Base-by-base conservation (phyloP, 352 stramenopile species). In the Nothophytophthora sp. region DNA sequence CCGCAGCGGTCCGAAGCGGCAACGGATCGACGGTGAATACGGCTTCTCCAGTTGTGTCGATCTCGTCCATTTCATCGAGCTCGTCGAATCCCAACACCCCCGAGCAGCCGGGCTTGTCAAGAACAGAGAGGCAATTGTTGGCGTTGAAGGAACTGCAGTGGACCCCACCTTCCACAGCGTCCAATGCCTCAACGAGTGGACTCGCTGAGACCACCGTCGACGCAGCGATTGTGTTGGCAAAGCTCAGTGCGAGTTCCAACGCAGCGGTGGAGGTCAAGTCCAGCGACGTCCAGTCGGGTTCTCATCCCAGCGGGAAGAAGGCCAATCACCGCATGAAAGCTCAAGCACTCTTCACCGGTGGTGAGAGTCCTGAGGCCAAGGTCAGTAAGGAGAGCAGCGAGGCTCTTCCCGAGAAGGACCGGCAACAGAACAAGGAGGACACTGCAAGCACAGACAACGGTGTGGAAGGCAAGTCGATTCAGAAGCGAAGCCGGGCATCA, bases 41-140 rank as follows among this genome's bases (percentile, higher is more conserved):
- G 0, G 67, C 74, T 8, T 90, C 80, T 25, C 80, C 80, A 0
- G 80, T 90, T 8, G 80, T 90, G 24, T 90, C 80, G 0, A 77
- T 88, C 40, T 88, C 80, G 13, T 88, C 79, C 3, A 57, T 67
- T 1, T 88, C 67, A 0, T 90, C 77, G 0, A 70, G 60, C 2
- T 86, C 75, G 8, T 88, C 75, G 22, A 82, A 86, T 36, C 76
- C 80, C 4, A 86, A 88, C 40, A 88, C 76, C 1, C 80, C 80
- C 0, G 75, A 86, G 38, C 71, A 79, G 5, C 49, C 48, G 5
- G 50, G 44, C 10, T 39, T 81, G 15, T 76, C 68, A 12, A 41
- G 54, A 42, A 56, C 55, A n/a, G 68, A 75, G 39, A 63, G 63
- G 18, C 63, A 81, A 18, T 13, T 80, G 6, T 12, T 74, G 36